phyloP scores from a whole-genome alignment of 768 basidiomycete species.

The Phanerochaete carnosa region DNA sequence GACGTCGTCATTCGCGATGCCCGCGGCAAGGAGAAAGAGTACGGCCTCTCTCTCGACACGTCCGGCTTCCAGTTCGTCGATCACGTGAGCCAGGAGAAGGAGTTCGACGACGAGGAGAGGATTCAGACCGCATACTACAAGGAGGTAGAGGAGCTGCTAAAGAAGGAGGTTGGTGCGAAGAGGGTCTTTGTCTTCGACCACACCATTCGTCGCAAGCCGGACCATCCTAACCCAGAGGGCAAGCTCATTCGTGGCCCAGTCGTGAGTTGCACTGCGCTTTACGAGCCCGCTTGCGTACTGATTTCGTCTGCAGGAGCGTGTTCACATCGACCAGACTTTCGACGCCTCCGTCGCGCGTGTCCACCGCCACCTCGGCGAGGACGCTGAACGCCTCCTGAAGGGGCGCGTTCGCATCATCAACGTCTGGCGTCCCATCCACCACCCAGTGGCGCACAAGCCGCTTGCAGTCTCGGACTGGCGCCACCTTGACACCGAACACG shows the following conservation, averaged over 20 bases:
- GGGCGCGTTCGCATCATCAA: slow-evolving; percentile 43
- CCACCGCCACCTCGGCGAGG: slow-evolving; percentile 33
- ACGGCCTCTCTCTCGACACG: slow-evolving; percentile 29
- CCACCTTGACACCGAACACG: slow-evolving; percentile 30
- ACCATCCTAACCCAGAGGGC: slow-evolving; percentile 5
- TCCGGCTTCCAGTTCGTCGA: slow-evolving; percentile 42
- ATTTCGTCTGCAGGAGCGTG: slow-evolving; percentile 28
- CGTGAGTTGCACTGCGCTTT: slow-evolving; percentile 21
- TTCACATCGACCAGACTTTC: slow-evolving; percentile 46
- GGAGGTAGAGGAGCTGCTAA: slow-evolving; percentile 41
- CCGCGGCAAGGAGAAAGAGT: slow-evolving; percentile 27
- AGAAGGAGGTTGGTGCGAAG: slow-evolving; percentile 35
- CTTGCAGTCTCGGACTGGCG: slow-evolving; percentile 42
- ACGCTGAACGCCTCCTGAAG: slow-evolving; percentile 40
- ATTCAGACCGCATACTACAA: slow-evolving; percentile 38
- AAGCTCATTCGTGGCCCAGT: slow-evolving; percentile 28
- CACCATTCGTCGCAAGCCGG: slow-evolving; percentile 29
- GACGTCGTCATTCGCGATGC: slow-evolving; percentile 27
- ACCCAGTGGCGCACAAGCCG: slow-evolving; percentile 38
- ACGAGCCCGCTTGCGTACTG: background rate
- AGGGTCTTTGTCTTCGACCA: slow-evolving; percentile 44
- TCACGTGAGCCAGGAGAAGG: slow-evolving; percentile 32
- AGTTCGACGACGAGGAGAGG: slow-evolving; percentile 37
- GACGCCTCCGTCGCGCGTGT: slow-evolving; percentile 34
- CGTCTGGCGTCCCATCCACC: slow-evolving; percentile 42